Evolutionary conservation across 139 green algal species (phyloP), one percentile per base, ranked within the genome.

Genomic region (Astrephomene gubernaculifera): DNA sequence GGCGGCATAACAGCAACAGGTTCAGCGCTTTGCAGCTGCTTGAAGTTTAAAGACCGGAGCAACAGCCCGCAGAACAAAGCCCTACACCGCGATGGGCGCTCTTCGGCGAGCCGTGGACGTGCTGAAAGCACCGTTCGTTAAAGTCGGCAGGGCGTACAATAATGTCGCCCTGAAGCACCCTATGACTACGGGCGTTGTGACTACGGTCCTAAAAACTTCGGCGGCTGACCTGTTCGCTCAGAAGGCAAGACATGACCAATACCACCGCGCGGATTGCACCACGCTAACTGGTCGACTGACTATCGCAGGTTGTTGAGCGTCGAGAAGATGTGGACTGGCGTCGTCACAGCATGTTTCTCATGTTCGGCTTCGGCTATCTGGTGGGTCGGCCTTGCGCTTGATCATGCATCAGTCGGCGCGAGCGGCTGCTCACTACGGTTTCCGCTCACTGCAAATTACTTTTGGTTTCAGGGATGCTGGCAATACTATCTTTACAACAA

Each of bases 401-500:
- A 17, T 57, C 49, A 12, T 12, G 49, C 49, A 57, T 12, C 17
- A 57, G n/a, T n/a, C n/a, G n/a, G n/a, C n/a, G n/a, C n/a, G n/a
- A 57, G 12, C 49, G 49, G 12, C 12, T 57, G 49, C 17, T 12
- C 49, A 17, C 49, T 17, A 57, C 49, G 12, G 49, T 25, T 57
- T 12, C 12, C 12, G 49, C 12, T 12, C 12, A 17, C 49, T 17
- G 49, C 17, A 17, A 57, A 12, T 57, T 25, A 57, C 12, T 17
- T 57, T 44, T 64, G n/a, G n/a, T 14, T 36, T n/a, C 87, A 92
- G 91, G 95, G 95, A 3, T 92, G 92, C 44, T 97, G 96, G 86
- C 96, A 98, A 82, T 98, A 97, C 89, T 97, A 92, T 45, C 87
- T 98, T 49, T 98, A 96, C 89, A 97, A 96, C 71, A 82, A 95